phyloP scores from a whole-genome alignment of 495 filamentous ascomycete species.

The Aspergillus hancockii region DNA sequence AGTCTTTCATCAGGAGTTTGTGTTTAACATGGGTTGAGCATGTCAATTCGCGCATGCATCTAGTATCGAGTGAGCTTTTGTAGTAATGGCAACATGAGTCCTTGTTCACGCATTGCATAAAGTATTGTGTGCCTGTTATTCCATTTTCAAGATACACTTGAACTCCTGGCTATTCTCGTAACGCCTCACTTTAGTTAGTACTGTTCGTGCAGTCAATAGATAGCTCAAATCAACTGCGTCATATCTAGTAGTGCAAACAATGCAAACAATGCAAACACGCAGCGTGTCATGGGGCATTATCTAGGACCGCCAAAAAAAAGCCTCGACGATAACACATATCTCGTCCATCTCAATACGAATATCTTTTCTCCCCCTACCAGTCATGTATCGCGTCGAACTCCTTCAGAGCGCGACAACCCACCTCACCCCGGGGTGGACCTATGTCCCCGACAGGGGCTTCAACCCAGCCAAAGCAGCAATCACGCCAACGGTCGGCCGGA shows the following conservation, averaged over 20 bases:
- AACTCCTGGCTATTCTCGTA: background rate
- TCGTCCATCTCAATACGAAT: conserved; percentile 4
- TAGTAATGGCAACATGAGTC: background rate
- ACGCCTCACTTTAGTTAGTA: background rate
- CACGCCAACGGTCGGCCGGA: conserved; percentile 59
- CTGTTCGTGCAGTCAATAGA: background rate
- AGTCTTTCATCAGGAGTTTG: background rate
- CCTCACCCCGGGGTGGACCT: conserved; percentile 81
- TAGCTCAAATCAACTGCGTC: conserved; percentile 3
- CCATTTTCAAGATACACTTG: background rate
- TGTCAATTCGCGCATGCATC: background rate
- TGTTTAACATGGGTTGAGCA: background rate
- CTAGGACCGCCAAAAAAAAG: conserved; percentile 6
- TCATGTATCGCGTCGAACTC: conserved; percentile 71
- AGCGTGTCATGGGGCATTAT: background rate
- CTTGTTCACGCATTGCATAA: background rate
- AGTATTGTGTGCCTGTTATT: background rate
- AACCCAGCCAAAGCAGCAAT: conserved; percentile 60
- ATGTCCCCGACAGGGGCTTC: conserved; percentile 74
- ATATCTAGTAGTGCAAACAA: conserved; percentile 28
- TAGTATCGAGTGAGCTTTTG: conserved; percentile 7
- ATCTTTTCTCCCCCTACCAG: background rate
- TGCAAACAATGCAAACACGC: conserved; percentile 36
- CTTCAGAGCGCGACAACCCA: conserved; percentile 67
- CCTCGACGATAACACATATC: conserved; percentile 1